Percentiles rank a stretch among this genome's conserved stretches.
phyloP scores from a whole-genome alignment of 2,329 filamentous ascomycete species.

The Penicillium sp. region DNA sequence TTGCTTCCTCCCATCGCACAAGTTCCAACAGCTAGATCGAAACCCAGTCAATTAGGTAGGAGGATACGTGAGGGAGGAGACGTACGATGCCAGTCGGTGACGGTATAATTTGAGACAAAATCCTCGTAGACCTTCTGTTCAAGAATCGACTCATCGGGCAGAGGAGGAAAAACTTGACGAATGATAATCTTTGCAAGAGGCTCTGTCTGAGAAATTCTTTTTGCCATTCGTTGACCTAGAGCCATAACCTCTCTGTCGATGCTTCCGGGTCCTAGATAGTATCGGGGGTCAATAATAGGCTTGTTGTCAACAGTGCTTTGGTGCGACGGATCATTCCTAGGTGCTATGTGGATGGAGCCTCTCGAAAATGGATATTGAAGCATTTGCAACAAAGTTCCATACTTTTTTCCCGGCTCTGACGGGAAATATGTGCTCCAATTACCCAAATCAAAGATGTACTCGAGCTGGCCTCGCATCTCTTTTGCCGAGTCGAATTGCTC shows the following conservation, averaged over 20 bases:
- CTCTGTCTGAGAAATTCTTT: constrained; percentile 44
- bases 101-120: constrained; percentile 23
- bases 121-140: constrained; percentile 12
- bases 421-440: constrained; percentile 51
- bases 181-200: constrained; percentile 46
- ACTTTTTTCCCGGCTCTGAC: constrained; percentile 45
- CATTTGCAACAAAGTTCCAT: constrained; percentile 55
- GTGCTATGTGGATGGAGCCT: constrained; percentile 53
- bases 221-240: constrained; percentile 45
- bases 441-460: constrained; percentile 55
- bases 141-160: constrained; percentile 13
- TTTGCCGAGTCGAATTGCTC: constrained; percentile 14
- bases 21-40: constrained; percentile 36
- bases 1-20: constrained; percentile 47
- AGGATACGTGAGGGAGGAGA: not conserved
- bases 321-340: constrained; percentile 10
- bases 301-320: constrained; percentile 27
- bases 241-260: constrained; percentile 52
- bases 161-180: constrained; percentile 37
- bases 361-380: constrained; percentile 57
- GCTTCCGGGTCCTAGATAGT: constrained; percentile 51
- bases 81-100: constrained; percentile 31
- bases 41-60: not conserved
- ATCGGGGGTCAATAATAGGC: constrained; percentile 49
- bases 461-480: constrained; percentile 48